Conservation (phyloP, 2,329 filamentous ascomycete genomes). For the Incumbomyces delicatus region DNA sequence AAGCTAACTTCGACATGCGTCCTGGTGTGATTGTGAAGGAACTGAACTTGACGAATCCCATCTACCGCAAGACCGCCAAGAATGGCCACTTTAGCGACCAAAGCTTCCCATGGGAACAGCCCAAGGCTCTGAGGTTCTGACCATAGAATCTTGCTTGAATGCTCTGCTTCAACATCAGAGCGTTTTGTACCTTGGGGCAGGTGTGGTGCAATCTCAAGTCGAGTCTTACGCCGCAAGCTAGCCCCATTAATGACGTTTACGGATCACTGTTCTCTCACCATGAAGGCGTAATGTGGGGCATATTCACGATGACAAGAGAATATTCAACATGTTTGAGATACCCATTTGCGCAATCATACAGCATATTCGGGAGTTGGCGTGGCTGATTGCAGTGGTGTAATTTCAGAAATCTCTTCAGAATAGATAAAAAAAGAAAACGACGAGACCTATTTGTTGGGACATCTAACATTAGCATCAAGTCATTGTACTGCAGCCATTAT, state of each 20-base stretch:
- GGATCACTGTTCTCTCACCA: conserved; percentile 7
- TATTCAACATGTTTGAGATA: conserved; percentile 10
- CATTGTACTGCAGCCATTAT: too few species aligned
- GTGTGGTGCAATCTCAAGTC: neutral
- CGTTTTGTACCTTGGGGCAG: conserved; percentile 3
- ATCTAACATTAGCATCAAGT: too few species aligned
- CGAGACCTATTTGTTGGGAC: neutral
- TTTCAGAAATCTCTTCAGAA: neutral
- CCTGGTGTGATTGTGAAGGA: conserved; percentile 98
- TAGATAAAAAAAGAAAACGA: neutral
- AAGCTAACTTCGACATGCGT: conserved; percentile 92
- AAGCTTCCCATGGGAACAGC: conserved; percentile 96
- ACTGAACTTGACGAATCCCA: conserved; percentile 87
- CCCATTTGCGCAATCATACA: conserved; percentile 6
- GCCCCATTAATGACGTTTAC: conserved; percentile 4
- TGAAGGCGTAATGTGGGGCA: conserved; percentile 5
- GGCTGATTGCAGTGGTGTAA: neutral
- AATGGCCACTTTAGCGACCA: conserved; percentile 99
- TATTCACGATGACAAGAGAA: conserved; percentile 7
- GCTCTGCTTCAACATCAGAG: conserved; percentile 10
- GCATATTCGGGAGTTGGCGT: neutral
- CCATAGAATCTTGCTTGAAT: conserved; percentile 19
- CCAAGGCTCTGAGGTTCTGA: conserved; percentile 89
- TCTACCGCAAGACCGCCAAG: conserved; percentile 98
- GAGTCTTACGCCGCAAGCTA: neutral